Evolutionary conservation across 139 green algal genomes (phyloP).

Genomic region (Diplosphaera chodatii): DNA sequence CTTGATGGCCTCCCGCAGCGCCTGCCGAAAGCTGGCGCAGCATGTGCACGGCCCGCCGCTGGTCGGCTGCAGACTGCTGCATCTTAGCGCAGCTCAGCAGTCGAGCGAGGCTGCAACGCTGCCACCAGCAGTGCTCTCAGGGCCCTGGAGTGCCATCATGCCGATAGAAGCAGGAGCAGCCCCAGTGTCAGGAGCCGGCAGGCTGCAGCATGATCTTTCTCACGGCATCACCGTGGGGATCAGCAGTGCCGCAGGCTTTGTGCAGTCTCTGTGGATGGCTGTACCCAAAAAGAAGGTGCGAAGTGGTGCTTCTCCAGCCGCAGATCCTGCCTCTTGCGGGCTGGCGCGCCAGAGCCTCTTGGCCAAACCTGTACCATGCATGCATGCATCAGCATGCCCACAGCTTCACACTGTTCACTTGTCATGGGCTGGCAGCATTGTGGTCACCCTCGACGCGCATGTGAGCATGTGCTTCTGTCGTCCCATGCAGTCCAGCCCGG

Average conservation of each 20-base stretch:
- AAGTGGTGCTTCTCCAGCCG: too few relatives aligned
- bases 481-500: neutral
- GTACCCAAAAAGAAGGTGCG: constrained; percentile 23
- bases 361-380: too few relatives aligned
- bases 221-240: neutral
- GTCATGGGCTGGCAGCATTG: too few relatives aligned
- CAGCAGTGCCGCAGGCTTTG: neutral
- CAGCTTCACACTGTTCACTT: too few relatives aligned
- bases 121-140: neutral
- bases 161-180: too few relatives aligned
- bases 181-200: too few relatives aligned
- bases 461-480: too few relatives aligned
- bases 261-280: constrained; percentile 10
- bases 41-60: neutral
- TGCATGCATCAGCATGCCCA: too few relatives aligned
- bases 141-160: neutral
- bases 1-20: neutral
- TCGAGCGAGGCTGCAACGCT: neutral
- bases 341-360: too few relatives aligned
- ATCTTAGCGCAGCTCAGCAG: neutral
- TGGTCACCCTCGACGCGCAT: too few relatives aligned
- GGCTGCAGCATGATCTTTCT: neutral
- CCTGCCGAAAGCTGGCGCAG: neutral
- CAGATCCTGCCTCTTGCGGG: too few relatives aligned
- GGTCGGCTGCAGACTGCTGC: neutral